phyloP scores from a whole-genome alignment of 1,284 basidiomycete species.

The Inonotus obliquus region DNA sequence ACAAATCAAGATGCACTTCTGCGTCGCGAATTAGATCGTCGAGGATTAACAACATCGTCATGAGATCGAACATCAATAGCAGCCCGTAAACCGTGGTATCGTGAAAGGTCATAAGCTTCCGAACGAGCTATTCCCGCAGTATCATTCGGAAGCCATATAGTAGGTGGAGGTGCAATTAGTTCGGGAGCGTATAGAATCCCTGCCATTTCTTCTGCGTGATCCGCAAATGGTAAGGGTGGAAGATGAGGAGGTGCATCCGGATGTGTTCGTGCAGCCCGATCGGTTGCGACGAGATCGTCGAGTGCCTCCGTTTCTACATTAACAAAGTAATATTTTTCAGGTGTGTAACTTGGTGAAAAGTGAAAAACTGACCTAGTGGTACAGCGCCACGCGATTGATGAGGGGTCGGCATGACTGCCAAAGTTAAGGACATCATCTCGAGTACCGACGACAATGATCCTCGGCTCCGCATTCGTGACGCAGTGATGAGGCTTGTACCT shows the following conservation, averaged over 20 bases:
- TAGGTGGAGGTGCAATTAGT: constrained; percentile 66
- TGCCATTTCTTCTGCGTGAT: constrained; percentile 70
- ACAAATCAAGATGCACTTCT: constrained; percentile 1
- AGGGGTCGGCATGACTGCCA: constrained; percentile 63
- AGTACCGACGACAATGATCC: constrained; percentile 72
- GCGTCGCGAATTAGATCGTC: constrained; percentile 19
- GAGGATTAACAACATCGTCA: constrained; percentile 41
- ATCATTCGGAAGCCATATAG: constrained; percentile 80
- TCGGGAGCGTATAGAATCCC: constrained; percentile 78
- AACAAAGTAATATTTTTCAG: constrained; percentile 3
- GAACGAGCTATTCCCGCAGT: constrained; percentile 62
- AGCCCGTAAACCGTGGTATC: constrained; percentile 61
- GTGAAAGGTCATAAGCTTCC: constrained; percentile 65
- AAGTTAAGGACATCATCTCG: constrained; percentile 75
- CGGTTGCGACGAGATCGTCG: constrained; percentile 73
- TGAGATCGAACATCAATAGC: constrained; percentile 61
- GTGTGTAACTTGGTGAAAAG: neutral
- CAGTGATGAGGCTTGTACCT: constrained; percentile 48
- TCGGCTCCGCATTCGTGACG: constrained; percentile 40
- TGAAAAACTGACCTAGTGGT: constrained; percentile 52
- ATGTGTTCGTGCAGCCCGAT: constrained; percentile 70
- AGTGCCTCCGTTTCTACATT: constrained; percentile 69
- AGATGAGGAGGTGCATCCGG: constrained; percentile 73
- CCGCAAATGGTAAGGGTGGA: constrained; percentile 61
- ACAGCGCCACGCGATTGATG: constrained; percentile 54